Evolutionary conservation across 768 basidiomycete genomes (phyloP).

Genomic region (Paxillus involutus): DNA sequence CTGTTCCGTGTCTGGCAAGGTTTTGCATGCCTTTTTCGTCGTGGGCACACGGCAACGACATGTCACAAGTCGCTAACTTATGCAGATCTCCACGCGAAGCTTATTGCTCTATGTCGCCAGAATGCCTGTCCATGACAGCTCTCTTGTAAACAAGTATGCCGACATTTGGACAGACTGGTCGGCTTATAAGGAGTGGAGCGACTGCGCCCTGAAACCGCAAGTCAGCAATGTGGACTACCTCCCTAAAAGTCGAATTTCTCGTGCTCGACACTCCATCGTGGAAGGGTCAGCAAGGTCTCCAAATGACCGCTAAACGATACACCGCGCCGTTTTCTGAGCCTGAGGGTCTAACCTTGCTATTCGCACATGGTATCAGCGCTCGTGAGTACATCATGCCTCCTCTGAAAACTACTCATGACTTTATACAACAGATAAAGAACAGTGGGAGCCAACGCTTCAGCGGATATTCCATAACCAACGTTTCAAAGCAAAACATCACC

Average conservation of each 20-base stretch:
- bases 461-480: slow-evolving; percentile 35
- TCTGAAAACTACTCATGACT: not conserved
- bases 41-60: not conserved
- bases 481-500: slow-evolving; percentile 11
- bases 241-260: not conserved
- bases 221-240: not conserved
- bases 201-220: not conserved
- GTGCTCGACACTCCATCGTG: slow-evolving; percentile 4
- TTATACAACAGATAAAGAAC: slow-evolving; percentile 46
- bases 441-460: slow-evolving; percentile 51
- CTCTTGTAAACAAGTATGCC: not conserved
- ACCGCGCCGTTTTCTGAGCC: slow-evolving; percentile 25
- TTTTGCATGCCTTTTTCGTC: not conserved
- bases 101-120: not conserved
- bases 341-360: slow-evolving; percentile 43
- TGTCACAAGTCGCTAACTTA: not conserved
- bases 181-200: not conserved
- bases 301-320: slow-evolving; percentile 48
- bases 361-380: slow-evolving; percentile 48
- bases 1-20: not conserved
- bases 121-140: not conserved
- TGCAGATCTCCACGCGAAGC: not conserved
- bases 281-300: slow-evolving; percentile 23
- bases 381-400: slow-evolving; percentile 32
- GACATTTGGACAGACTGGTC: not conserved